These are phyloP conservation scores for Coemansia sp. DNA, from an alignment of 192 early-diverging fungal genomes.

Conservation along the genomic window DNA sequence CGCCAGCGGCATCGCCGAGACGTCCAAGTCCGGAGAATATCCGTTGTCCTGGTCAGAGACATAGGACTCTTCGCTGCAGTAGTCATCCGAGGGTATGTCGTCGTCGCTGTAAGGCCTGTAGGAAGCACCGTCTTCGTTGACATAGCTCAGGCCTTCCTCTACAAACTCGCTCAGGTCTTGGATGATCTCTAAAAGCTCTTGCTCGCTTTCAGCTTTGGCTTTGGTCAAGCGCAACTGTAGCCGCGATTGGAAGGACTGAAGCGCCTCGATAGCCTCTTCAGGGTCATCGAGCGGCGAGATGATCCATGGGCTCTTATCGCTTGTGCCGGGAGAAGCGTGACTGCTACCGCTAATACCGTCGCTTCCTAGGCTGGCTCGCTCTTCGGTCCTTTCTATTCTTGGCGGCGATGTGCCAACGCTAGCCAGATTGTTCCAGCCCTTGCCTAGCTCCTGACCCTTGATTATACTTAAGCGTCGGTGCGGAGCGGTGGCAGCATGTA, in stretches of 20 bases:
- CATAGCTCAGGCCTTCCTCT: slow-evolving; percentile 46
- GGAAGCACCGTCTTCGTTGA: slow-evolving; percentile 28
- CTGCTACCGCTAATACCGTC: background rate
- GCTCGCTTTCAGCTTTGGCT: slow-evolving; percentile 39
- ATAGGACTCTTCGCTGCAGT: slow-evolving; percentile 4
- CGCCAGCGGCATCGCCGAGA: background rate
- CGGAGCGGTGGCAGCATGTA: background rate
- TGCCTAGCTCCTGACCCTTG: slow-evolving; percentile 31
- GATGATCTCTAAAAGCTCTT: slow-evolving; percentile 37
- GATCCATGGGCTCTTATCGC: slow-evolving; percentile 13
- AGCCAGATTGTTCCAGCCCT: background rate
- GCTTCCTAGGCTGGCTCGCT: background rate
- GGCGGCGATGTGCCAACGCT: background rate
- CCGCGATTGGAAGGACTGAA: slow-evolving; percentile 24
- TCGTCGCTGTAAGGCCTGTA: background rate
- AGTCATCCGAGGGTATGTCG: background rate
- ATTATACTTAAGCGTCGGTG: slow-evolving; percentile 37
- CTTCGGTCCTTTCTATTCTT: background rate
- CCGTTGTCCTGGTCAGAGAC: slow-evolving; percentile 8
- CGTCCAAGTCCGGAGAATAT: slow-evolving; percentile 9
- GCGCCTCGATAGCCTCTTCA: slow-evolving; percentile 14
- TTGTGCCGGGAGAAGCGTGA: background rate
- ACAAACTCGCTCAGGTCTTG: slow-evolving; percentile 44
- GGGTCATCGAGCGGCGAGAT: slow-evolving; percentile 21
- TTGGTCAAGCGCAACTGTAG: slow-evolving; percentile 19